Conservation (phyloP, 495 filamentous ascomycete species). For the Platismatia glauca region DNA sequence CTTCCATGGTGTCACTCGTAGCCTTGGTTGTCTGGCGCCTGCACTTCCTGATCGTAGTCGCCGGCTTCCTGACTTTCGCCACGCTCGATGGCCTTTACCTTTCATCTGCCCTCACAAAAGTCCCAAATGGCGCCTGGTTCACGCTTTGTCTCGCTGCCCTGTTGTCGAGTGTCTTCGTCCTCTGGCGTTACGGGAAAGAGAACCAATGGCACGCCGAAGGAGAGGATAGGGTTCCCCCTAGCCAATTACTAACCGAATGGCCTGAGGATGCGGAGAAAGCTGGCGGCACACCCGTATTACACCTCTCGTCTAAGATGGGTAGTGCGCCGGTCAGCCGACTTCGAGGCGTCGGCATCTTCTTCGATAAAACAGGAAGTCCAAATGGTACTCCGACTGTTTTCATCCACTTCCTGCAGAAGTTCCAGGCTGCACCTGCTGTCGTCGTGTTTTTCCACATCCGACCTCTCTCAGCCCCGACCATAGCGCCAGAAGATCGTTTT, state of each 20-base stretch:
- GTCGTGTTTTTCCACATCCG: constrained; percentile 56
- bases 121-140: constrained; percentile 68
- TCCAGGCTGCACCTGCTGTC: constrained; percentile 47
- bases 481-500: constrained; percentile 40
- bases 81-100: constrained; percentile 57
- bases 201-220: constrained; percentile 62
- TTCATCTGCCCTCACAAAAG: constrained; percentile 56
- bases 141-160: constrained; percentile 54
- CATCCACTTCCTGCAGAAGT: constrained; percentile 55
- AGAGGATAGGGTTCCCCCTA: constrained; percentile 46
- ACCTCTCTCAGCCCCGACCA: constrained; percentile 38
- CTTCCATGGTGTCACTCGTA: constrained; percentile 58
- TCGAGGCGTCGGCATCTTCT: constrained; percentile 53
- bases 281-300: constrained; percentile 9
- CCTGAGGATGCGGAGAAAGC: neutral
- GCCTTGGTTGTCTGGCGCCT: constrained; percentile 60
- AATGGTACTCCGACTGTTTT: constrained; percentile 49
- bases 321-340: constrained; percentile 37
- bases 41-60: constrained; percentile 45
- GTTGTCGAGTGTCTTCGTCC: constrained; percentile 50
- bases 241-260: constrained; percentile 33
- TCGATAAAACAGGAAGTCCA: constrained; percentile 50
- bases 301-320: constrained; percentile 37
- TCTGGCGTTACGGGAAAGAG: constrained; percentile 70
- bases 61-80: constrained; percentile 54